Conservation (phyloP, 108 stramenopile species). For the Cyclostephanos invisitatus region DNA sequence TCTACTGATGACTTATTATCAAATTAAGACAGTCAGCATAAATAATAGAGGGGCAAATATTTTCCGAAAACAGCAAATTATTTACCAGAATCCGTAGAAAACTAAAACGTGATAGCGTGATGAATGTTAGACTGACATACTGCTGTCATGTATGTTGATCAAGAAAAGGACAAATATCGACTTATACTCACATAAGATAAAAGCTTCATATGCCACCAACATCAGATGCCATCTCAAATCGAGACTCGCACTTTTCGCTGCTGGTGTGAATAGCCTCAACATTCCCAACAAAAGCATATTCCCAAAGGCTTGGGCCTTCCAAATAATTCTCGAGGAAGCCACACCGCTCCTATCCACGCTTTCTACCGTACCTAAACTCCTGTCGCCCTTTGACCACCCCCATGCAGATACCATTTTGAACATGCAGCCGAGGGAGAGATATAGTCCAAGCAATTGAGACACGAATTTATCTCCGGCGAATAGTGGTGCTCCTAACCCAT, state of each 20-base stretch:
- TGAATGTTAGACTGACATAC: slow-evolving; percentile 4
- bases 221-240: slow-evolving; percentile 91
- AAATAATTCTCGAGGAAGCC: slow-evolving; percentile 74
- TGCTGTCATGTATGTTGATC: background rate
- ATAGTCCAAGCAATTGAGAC: slow-evolving; percentile 69
- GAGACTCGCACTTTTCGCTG: slow-evolving; percentile 74
- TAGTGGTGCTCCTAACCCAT: slow-evolving; percentile 70
- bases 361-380: slow-evolving; percentile 39
- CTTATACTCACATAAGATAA: slow-evolving; percentile 69
- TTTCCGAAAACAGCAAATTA: background rate
- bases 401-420: slow-evolving; percentile 69
- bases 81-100: slow-evolving; percentile 43
- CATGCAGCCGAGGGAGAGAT: slow-evolving; percentile 62
- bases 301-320: slow-evolving; percentile 71
- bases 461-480: slow-evolving; percentile 81
- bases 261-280: slow-evolving; percentile 74
- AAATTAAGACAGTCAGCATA: slow-evolving; percentile 37
- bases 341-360: slow-evolving; percentile 73
- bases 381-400: slow-evolving; percentile 41
- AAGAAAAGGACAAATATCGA: background rate
- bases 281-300: slow-evolving; percentile 60
- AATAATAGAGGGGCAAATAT: too few species aligned
- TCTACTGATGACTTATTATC: slow-evolving; percentile 30
- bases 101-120: slow-evolving; percentile 8
- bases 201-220: slow-evolving; percentile 80